These are phyloP conservation scores for Trichoderma guizhouense DNA, from an alignment of 2,329 filamentous ascomycete species.

Conservation along the genomic window DNA sequence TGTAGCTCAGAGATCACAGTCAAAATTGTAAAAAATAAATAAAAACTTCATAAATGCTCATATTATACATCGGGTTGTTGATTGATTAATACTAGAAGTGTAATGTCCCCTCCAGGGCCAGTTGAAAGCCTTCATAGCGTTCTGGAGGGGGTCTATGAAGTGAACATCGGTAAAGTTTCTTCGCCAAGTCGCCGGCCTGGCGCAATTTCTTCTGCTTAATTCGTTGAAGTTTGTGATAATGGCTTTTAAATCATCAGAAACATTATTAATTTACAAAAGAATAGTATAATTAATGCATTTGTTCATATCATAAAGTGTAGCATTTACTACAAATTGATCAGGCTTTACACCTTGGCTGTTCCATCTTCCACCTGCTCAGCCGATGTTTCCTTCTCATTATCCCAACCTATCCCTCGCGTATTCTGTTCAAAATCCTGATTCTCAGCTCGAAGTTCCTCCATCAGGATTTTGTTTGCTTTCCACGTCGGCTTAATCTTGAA, in stretches of 20 bases:
- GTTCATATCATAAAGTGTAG: neutral
- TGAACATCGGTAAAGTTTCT: neutral
- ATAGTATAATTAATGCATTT: neutral
- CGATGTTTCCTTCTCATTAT: conserved; percentile 3
- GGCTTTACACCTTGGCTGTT: neutral
- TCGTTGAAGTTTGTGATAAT: neutral
- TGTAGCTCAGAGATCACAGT: conserved; percentile 8
- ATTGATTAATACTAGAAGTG: neutral
- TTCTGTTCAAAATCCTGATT: neutral
- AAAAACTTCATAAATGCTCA: neutral
- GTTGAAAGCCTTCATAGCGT: neutral
- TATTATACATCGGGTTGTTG: neutral
- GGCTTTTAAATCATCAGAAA: neutral
- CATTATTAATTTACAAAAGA: neutral
- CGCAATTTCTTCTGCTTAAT: neutral
- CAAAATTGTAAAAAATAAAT: neutral
- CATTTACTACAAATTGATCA: neutral
- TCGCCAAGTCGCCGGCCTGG: neutral
- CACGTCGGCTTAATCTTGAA: conserved; percentile 8
- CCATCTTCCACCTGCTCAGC: conserved; percentile 3
- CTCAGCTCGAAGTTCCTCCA: conserved; percentile 6
- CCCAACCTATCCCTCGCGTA: neutral
- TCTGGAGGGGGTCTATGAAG: neutral
- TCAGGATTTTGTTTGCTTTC: conserved; percentile 2
- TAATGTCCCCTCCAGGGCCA: neutral